Conservation (phyloP, 2,329 filamentous ascomycete species). For the Apiospora kogelbergensis region DNA sequence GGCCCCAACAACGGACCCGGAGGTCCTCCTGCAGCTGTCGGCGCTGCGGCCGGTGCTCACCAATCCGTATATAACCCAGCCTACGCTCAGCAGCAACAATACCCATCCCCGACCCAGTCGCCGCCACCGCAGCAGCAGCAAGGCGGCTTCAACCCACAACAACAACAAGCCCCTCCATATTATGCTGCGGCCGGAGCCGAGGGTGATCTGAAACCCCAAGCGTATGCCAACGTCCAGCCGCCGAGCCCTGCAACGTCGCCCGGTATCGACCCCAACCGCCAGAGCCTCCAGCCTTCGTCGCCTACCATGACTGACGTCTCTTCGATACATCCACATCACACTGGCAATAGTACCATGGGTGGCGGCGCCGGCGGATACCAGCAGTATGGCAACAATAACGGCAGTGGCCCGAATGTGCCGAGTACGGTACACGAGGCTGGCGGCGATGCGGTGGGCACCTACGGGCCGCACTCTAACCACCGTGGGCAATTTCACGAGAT, state of each 20-base stretch:
- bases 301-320: slow-evolving; percentile 27
- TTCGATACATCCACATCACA: slow-evolving; percentile 20
- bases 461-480: slow-evolving; percentile 31
- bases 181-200: neutral
- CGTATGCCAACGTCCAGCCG: neutral
- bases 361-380: neutral
- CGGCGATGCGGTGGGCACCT: slow-evolving; percentile 31
- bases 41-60: slow-evolving; percentile 16
- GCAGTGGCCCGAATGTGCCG: slow-evolving; percentile 24
- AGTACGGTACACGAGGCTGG: slow-evolving; percentile 39
- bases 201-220: neutral
- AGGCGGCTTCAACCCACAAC: slow-evolving; percentile 22
- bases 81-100: slow-evolving; percentile 18
- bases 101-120: slow-evolving; percentile 15
- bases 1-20: neutral
- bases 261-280: slow-evolving; percentile 19
- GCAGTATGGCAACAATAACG: slow-evolving; percentile 21
- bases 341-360: neutral
- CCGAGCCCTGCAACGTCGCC: slow-evolving; percentile 20
- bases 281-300: slow-evolving; percentile 23
- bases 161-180: slow-evolving; percentile 17
- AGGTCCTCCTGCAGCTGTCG: slow-evolving; percentile 11
- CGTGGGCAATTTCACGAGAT: slow-evolving; percentile 43
- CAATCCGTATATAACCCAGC: slow-evolving; percentile 21
- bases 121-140: slow-evolving; percentile 16